Evolutionary conservation across 1,139 yeast species (phyloP).

Genomic region (Yamadazyma aaseri): DNA sequence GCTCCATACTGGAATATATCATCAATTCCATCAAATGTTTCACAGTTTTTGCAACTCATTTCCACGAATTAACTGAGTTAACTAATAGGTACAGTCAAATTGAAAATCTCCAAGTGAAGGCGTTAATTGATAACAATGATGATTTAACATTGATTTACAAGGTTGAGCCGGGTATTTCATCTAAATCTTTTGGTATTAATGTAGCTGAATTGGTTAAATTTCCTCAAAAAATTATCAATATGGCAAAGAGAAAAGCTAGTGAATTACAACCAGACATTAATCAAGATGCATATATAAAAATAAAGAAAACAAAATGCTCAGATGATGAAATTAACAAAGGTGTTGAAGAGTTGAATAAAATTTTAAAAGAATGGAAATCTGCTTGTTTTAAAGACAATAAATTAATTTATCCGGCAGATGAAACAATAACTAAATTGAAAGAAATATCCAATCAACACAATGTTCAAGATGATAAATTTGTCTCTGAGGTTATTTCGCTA

Average conservation of each 20-base stretch:
- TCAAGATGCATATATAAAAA: conserved; percentile 37
- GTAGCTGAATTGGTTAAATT: conserved; percentile 95
- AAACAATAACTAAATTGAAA: conserved; percentile 39
- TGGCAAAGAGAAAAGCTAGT: conserved; percentile 93
- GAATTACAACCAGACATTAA: conserved; percentile 75
- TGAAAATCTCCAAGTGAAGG: conserved; percentile 87
- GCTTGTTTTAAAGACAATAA: conserved; percentile 43
- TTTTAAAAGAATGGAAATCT: conserved; percentile 62
- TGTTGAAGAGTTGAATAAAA: conserved; percentile 48
- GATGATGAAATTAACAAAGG: conserved; percentile 58
- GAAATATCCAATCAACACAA: conserved; percentile 28
- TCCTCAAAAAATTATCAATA: conserved; percentile 80
- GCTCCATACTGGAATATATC: conserved; percentile 90
- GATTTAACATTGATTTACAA: conserved; percentile 87
- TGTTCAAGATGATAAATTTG: conserved; percentile 35
- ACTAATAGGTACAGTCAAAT: conserved; percentile 62
- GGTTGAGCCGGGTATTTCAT: conserved; percentile 90
- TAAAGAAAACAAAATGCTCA: conserved; percentile 52
- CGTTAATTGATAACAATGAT: conserved; percentile 67
- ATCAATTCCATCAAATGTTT: conserved; percentile 71
- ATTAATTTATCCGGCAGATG: conserved; percentile 27
- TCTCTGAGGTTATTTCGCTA: conserved; percentile 39
- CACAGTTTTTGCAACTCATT: conserved; percentile 92
- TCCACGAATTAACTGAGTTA: conserved; percentile 87
- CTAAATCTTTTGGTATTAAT: conserved; percentile 94